Evolutionary conservation across 768 basidiomycete species (phyloP).

Genomic region (Psilocybe cubensis): DNA sequence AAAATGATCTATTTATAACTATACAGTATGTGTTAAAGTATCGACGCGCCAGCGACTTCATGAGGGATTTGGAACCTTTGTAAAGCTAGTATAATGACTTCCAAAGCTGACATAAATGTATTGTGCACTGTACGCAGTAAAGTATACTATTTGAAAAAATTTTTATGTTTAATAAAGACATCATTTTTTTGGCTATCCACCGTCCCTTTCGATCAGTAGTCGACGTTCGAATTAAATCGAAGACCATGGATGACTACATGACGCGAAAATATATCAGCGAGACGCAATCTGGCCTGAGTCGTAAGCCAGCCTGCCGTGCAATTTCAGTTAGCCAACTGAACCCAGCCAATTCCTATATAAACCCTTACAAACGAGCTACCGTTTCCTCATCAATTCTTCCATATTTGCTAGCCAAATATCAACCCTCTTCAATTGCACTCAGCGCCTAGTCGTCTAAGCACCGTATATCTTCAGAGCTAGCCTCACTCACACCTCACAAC

Average conservation of each 20-base stretch:
- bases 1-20: neutral
- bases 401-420: conserved; percentile 18
- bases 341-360: conserved; percentile 10
- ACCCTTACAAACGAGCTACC: neutral
- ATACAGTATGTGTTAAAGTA: neutral
- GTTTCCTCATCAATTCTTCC: conserved; percentile 15
- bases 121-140: no score
- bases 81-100: no score
- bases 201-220: no score
- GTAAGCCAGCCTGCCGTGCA: neutral
- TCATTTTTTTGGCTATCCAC: no score
- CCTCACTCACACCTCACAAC: neutral
- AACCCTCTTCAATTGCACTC: neutral
- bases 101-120: no score
- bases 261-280: no score
- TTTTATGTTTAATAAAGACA: no score
- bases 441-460: neutral
- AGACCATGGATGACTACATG: no score
- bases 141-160: no score
- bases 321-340: conserved; percentile 4
- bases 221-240: no score
- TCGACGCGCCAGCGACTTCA: neutral
- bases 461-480: neutral
- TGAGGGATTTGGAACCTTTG: neutral
- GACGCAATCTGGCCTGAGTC: neutral